A percentile compares a stretch with the other conserved stretches of the same genome.
Conservation (phyloP, 257 asterid genomes). For the Lithospermum erythrorhizon region DNA sequence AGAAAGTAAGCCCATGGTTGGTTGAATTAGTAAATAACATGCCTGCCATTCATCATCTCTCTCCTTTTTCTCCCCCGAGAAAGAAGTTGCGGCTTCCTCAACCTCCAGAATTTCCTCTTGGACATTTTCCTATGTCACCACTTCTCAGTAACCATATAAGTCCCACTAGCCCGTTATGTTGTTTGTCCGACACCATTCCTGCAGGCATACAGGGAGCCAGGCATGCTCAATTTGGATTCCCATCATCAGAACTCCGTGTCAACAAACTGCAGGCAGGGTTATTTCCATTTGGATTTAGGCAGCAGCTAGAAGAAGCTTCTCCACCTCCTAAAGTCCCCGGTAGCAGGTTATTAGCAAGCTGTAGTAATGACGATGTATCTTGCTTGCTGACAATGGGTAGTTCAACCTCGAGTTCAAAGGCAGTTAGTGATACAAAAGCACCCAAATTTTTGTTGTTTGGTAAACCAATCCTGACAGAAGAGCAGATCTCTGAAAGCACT, state of each 20-base stretch:
- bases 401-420: slow-evolving; percentile 14
- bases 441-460: slow-evolving; percentile 53
- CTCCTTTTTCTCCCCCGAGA: slow-evolving; percentile 56
- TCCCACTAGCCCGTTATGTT: slow-evolving; percentile 65
- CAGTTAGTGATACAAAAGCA: slow-evolving; percentile 16
- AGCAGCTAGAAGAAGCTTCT: slow-evolving; percentile 18
- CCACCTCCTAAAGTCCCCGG: slow-evolving; percentile 8
- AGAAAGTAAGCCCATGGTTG: slow-evolving; percentile 71
- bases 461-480: slow-evolving; percentile 53
- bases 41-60: slow-evolving; percentile 33
- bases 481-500: slow-evolving; percentile 44
- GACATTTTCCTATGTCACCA: slow-evolving; percentile 28
- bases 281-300: slow-evolving; percentile 39
- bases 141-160: slow-evolving; percentile 44
- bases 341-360: slow-evolving; percentile 10
- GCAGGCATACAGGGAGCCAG: slow-evolving; percentile 98
- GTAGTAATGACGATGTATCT: slow-evolving; percentile 18
- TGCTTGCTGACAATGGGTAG: slow-evolving; percentile 37
- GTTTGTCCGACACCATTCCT: slow-evolving; percentile 42
- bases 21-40: slow-evolving; percentile 57
- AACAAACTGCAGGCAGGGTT: slow-evolving; percentile 42
- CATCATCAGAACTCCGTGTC: slow-evolving; percentile 35
- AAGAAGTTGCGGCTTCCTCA: slow-evolving; percentile 61
- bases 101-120: slow-evolving; percentile 38
- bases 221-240: slow-evolving; percentile 51